These are phyloP conservation scores for Agastache rugosa DNA, from an alignment of 257 asterid species.

Conservation along the genomic window DNA sequence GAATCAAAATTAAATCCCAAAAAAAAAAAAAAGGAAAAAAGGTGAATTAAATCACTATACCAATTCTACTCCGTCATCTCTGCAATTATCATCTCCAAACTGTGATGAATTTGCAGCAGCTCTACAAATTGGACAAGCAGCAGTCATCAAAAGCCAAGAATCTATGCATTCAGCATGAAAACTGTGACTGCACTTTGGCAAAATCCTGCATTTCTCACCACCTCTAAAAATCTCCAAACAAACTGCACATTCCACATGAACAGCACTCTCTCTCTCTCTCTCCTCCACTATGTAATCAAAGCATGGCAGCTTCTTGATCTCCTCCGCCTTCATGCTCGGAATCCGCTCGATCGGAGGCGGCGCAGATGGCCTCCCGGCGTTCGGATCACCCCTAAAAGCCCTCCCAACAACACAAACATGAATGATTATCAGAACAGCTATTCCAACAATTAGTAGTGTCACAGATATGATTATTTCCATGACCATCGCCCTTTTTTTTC, in stretches of 20 bases:
- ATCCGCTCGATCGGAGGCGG: constrained; percentile 25
- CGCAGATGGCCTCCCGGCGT: neutral
- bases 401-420: constrained; percentile 72
- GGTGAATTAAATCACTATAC: constrained; percentile 12
- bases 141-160: constrained; percentile 65
- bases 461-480: constrained; percentile 57
- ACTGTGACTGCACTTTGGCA: constrained; percentile 59
- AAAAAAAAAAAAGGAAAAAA: neutral
- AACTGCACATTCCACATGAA: constrained; percentile 56
- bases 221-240: constrained; percentile 59
- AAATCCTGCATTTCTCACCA: constrained; percentile 67
- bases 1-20: neutral
- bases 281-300: constrained; percentile 52
- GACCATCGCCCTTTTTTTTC: constrained; percentile 32
- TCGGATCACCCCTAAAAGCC: constrained; percentile 44
- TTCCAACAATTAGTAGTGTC: constrained; percentile 48
- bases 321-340: constrained; percentile 54
- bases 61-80: constrained; percentile 39
- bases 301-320: constrained; percentile 60
- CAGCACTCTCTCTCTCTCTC: constrained; percentile 11
- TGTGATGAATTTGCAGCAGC: constrained; percentile 36
- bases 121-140: constrained; percentile 72
- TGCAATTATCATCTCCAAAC: constrained; percentile 22
- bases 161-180: constrained; percentile 73
- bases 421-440: constrained; percentile 48